phyloP scores from a whole-genome alignment of 1,139 yeast species.

The Waltiozyma sp. region DNA sequence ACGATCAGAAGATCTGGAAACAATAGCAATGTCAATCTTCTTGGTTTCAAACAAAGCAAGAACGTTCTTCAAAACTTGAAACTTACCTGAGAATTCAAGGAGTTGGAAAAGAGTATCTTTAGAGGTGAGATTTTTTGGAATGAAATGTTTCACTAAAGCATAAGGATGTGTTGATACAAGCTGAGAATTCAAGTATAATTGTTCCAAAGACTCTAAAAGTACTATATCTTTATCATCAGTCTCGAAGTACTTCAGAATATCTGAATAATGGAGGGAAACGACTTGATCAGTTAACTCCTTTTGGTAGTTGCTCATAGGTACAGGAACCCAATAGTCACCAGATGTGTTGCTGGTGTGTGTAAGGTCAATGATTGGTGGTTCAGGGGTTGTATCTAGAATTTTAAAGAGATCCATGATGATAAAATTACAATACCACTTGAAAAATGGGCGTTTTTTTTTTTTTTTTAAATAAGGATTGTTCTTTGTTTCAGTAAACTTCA shows the following conservation, averaged over 20 bases:
- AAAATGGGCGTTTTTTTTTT: too few species aligned
- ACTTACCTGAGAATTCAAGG: conserved; percentile 81
- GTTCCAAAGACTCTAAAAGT: conserved; percentile 56
- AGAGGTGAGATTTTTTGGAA: conserved; percentile 71
- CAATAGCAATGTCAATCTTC: conserved; percentile 36
- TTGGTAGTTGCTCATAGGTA: conserved; percentile 84
- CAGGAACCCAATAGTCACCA: conserved; percentile 73
- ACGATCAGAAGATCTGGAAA: conserved; percentile 40
- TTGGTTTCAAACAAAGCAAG: conserved; percentile 30
- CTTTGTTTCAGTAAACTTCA: too few species aligned
- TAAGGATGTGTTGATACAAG: conserved; percentile 85
- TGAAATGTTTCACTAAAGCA: conserved; percentile 68
- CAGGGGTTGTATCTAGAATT: conserved; percentile 77
- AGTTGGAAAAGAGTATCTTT: conserved; percentile 69
- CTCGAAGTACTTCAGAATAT: conserved; percentile 79
- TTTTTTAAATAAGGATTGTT: too few species aligned
- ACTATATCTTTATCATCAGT: conserved; percentile 44
- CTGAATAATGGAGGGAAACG: conserved; percentile 82
- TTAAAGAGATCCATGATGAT: conserved; percentile 62
- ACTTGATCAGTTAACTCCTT: conserved; percentile 89
- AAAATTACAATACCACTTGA: too few species aligned
- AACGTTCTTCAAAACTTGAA: conserved; percentile 54
- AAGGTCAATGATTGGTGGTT: conserved; percentile 61
- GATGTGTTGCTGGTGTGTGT: conserved; percentile 26
- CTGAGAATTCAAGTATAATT: conserved; percentile 65